Percentiles rank a stretch among this genome's conserved stretches.
Evolutionary conservation across 2,329 filamentous ascomycete genomes (phyloP).

Genomic region (Colletotrichum karsti): DNA sequence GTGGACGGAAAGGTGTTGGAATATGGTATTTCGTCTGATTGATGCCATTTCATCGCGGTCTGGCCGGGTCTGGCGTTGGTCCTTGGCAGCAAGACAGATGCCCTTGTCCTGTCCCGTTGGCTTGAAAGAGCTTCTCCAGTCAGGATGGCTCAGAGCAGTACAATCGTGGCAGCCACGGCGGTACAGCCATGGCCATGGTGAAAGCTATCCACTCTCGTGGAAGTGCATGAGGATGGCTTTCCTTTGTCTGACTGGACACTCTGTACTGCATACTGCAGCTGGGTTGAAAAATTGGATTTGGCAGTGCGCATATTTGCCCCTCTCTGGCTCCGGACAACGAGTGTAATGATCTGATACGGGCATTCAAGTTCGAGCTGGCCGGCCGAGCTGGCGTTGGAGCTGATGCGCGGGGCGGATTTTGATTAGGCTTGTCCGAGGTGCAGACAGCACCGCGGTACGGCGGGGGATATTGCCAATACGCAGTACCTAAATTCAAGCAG

Average conservation of each 20-base stretch:
- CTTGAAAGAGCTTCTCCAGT: background rate
- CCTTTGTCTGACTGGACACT: background rate
- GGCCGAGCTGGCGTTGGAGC: background rate
- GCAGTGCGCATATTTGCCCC: conserved; percentile 9
- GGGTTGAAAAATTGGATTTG: background rate
- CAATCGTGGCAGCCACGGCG: background rate
- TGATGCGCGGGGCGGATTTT: background rate
- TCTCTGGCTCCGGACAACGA: conserved; percentile 8
- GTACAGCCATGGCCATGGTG: background rate
- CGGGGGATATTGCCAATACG: no score
- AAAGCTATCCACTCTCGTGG: background rate
- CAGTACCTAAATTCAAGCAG: no score
- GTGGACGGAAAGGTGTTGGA: conserved; percentile 9
- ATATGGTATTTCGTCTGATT: conserved; percentile 25
- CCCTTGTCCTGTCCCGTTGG: conserved; percentile 8
- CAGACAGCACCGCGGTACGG: background rate
- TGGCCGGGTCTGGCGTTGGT: conserved; percentile 7
- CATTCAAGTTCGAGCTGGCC: conserved; percentile 2
- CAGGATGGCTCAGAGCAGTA: background rate
- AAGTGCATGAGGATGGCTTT: background rate
- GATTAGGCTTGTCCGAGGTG: conserved; percentile 16
- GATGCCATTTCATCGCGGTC: conserved; percentile 23
- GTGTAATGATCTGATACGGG: conserved; percentile 13
- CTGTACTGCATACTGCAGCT: background rate
- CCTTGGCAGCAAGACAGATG: conserved; percentile 8